Conservation (phyloP, 2,329 filamentous ascomycete species). For the Aspergillus aculeatus region DNA sequence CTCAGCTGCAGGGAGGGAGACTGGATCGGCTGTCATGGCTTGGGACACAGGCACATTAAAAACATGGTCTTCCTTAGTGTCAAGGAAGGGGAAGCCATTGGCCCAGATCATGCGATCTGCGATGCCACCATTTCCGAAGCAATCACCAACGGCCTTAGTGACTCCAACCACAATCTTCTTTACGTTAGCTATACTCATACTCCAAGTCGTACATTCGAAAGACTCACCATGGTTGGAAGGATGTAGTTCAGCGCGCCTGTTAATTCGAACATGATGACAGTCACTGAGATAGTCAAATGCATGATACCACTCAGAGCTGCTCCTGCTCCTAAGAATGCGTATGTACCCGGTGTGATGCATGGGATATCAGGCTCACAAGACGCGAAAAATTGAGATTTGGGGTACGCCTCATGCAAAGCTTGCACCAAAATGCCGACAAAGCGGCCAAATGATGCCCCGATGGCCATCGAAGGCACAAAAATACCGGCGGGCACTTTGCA, state of each 20-base stretch:
- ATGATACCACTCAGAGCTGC: slow-evolving; percentile 94
- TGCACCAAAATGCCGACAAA: slow-evolving; percentile 95
- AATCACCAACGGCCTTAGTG: slow-evolving; percentile 86
- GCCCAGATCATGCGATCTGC: slow-evolving; percentile 99
- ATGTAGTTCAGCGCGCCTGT: slow-evolving; percentile 98
- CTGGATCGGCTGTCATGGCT: slow-evolving; percentile 78
- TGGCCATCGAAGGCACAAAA: slow-evolving; percentile 96
- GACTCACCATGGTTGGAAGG: slow-evolving; percentile 78
- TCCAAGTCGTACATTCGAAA: background rate
- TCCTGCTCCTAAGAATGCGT: slow-evolving; percentile 89
- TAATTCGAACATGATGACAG: slow-evolving; percentile 99
- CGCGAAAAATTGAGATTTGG: slow-evolving; percentile 78
- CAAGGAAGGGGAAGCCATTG: slow-evolving; percentile 93
- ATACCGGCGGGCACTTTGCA: slow-evolving; percentile 98
- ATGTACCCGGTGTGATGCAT: slow-evolving; percentile 96
- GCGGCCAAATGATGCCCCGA: slow-evolving; percentile 90
- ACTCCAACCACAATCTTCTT: slow-evolving; percentile 83
- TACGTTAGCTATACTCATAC: slow-evolving; percentile 8
- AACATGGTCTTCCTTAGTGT: slow-evolving; percentile 96
- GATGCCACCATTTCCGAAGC: slow-evolving; percentile 93
- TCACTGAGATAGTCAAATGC: slow-evolving; percentile 95
- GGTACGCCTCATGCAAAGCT: slow-evolving; percentile 79
- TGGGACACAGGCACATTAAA: slow-evolving; percentile 92
- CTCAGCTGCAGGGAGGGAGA: slow-evolving; percentile 71
- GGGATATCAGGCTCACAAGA: slow-evolving; percentile 87